Evolutionary conservation across 257 asterid genomes (phyloP).

Genomic region (Ehretia macrophylla): DNA sequence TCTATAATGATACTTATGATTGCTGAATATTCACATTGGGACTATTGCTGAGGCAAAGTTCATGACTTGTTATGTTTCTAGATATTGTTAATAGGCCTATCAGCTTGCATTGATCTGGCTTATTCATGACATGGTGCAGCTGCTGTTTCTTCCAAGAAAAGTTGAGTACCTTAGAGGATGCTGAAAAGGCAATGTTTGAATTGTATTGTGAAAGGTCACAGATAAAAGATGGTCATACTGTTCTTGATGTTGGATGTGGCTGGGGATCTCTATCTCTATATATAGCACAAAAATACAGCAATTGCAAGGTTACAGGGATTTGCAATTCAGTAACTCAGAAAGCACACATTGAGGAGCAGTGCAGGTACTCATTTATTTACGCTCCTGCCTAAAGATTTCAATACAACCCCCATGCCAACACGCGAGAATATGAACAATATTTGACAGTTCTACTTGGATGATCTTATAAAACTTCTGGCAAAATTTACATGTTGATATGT

Average conservation of each 20-base stretch:
- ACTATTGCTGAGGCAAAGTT: too few relatives aligned
- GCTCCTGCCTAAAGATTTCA: neutral
- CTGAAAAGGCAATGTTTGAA: constrained; percentile 84
- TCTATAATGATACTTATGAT: too few relatives aligned
- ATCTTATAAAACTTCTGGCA: neutral
- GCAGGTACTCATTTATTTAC: constrained; percentile 37
- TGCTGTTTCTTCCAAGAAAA: constrained; percentile 64
- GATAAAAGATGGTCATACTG: constrained; percentile 73
- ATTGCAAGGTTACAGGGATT: constrained; percentile 71
- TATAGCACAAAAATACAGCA: constrained; percentile 69
- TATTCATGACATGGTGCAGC: constrained; percentile 36
- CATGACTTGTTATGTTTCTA: neutral
- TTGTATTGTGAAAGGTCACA: constrained; percentile 81
- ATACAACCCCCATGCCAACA: too few relatives aligned
- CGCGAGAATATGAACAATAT: too few relatives aligned
- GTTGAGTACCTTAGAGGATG: constrained; percentile 77
- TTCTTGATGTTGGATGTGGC: constrained; percentile 97
- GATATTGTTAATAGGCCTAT: neutral
- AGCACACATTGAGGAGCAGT: constrained; percentile 63
- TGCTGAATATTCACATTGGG: too few relatives aligned
- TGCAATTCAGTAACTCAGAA: constrained; percentile 91
- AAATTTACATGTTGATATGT: too few relatives aligned
- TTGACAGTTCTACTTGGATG: neutral
- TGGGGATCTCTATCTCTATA: constrained; percentile 85
- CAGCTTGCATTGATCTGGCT: constrained; percentile 3